Conservation (phyloP, 495 filamentous ascomycete species). For the Parathielavia hyrcaniae region DNA sequence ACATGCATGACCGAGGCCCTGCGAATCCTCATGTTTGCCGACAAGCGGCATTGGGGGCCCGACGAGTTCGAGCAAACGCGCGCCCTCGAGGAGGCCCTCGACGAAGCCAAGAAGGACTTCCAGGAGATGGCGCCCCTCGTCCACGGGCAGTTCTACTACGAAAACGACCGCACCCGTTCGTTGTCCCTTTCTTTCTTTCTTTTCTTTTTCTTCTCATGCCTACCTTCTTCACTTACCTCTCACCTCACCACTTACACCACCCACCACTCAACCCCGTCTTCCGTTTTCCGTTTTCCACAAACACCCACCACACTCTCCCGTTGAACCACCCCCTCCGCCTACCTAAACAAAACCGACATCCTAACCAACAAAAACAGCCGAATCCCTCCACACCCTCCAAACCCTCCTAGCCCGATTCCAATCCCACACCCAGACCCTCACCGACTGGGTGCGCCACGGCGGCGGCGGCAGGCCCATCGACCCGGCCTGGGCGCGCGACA, state of each 20-base stretch:
- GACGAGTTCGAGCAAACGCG: slow-evolving; percentile 47
- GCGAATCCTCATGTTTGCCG: slow-evolving; percentile 45
- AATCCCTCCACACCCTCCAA: slow-evolving; percentile 41
- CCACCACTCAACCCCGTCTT: not conserved
- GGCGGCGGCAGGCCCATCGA: slow-evolving; percentile 42
- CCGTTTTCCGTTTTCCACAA: too few relatives aligned
- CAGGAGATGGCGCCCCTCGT: slow-evolving; percentile 44
- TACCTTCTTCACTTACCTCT: not conserved
- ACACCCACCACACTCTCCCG: too few relatives aligned
- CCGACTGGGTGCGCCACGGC: slow-evolving; percentile 41
- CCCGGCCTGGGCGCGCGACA: slow-evolving; percentile 41
- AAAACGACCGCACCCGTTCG: slow-evolving; percentile 44
- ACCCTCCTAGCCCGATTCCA: slow-evolving; percentile 35
- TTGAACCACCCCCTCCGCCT: too few relatives aligned
- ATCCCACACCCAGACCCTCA: slow-evolving; percentile 37
- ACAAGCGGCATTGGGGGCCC: slow-evolving; percentile 45
- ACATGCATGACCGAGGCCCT: slow-evolving; percentile 40
- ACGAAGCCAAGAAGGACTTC: slow-evolving; percentile 48
- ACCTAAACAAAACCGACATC: not conserved
- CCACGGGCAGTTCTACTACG: slow-evolving; percentile 44
- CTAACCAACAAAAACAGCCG: slow-evolving; percentile 25
- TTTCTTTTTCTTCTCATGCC: not conserved
- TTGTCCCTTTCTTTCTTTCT: not conserved
- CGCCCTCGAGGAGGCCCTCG: slow-evolving; percentile 42
- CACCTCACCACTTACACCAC: not conserved